Base-by-base conservation (phyloP, 441 rosid species). In the Erysimum pusillum region DNA sequence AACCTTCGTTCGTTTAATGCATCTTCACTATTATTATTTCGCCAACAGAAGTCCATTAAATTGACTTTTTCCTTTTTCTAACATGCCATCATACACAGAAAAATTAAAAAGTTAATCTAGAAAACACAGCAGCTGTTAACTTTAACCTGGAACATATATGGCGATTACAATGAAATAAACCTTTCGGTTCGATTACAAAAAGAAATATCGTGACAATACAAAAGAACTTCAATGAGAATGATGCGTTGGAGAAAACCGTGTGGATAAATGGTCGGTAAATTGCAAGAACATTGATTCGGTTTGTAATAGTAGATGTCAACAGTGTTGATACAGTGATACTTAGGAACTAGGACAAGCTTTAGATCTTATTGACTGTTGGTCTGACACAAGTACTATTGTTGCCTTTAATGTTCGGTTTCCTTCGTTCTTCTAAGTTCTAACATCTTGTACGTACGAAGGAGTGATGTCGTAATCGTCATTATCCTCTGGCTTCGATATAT, bases 301-400 rank as follows among this genome's bases (percentile, higher is more conserved):
- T 42, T 63, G 67, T 9, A 63, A 63, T 42, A 5, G 8, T 14
- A 12, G 35, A 31, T 63, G 9, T 25, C 13, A 32, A 75, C 28
- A 58, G 69, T 68, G 28, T 75, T 9, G 14, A 18, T 9, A 61
- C 63, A 75, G 68, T 38, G 10, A 38, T 14, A 45, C 38, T 42
- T 3, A 42, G 41, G 17, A 31, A 32, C 17, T 68, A 49, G 32
- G 57, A 69, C 71, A 69, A 69, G 65, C 12, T 53, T 69, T 63
- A 53, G 35, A 73, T 63, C 32, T 34, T 17, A 25, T 51, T 69
- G 8, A 31, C 41, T 69, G 41, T 52, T 51, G 22, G 34, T 69
- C 79, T 76, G 75, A 76, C 69, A 76, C 51, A 69, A 34, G 49
- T 42, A 69, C 75, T 76, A 51, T 69, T 76, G 42, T 39, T 52